Base-by-base conservation (phyloP, 768 basidiomycete genomes). In the Favolaschia claudopus region DNA sequence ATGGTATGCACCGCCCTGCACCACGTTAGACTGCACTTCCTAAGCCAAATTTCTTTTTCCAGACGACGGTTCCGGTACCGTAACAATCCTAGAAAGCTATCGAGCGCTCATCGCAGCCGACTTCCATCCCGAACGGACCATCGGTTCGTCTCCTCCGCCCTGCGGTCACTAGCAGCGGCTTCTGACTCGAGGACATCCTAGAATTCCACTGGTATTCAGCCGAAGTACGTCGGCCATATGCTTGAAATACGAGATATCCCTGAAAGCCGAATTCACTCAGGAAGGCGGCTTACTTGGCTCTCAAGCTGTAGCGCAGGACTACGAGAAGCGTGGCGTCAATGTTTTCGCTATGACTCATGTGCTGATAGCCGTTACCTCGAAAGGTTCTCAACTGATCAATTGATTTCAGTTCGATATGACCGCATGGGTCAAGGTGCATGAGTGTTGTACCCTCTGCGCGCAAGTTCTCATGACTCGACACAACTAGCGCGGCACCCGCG, bases 131-230 rank as follows among this genome's bases (percentile, higher is more conserved):
- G 74, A 79, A 57, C 83, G 83, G 38, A 77, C 86, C 6, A 79
- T 93, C 29, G 63, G 63, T 64, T 19, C 15, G 40, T 40, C n/a
- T 10, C 25, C 31, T 4, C 29, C n/a, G n/a, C 17, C 6, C 22
- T 45, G 52, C 24, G n/a, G 9, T 14, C 9, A 5, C 19, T 44
- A 29, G 15, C 7, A 25, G n/a, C n/a, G n/a, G n/a, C n/a, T n/a
- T n/a, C 55, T 64, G 38, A 60, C n/a, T n/a, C n/a, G n/a, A n/a
- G 12, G 10, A n/a, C n/a, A 28, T 5, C 40, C 19, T 14, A 64
- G 89, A 93, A 69, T 93, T 93, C 72, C 89, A 92, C 63, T 92
- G 90, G 92, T 93, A 92, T 69, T 88, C 90, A 46, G 90, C 87
- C 38, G 91, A 92, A 79, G 90, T 86, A 72, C 44, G 71, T 59